Percentiles rank a stretch among this genome's conserved stretches.
Conservation (phyloP, 768 basidiomycete genomes). For the Collybia sordida region DNA sequence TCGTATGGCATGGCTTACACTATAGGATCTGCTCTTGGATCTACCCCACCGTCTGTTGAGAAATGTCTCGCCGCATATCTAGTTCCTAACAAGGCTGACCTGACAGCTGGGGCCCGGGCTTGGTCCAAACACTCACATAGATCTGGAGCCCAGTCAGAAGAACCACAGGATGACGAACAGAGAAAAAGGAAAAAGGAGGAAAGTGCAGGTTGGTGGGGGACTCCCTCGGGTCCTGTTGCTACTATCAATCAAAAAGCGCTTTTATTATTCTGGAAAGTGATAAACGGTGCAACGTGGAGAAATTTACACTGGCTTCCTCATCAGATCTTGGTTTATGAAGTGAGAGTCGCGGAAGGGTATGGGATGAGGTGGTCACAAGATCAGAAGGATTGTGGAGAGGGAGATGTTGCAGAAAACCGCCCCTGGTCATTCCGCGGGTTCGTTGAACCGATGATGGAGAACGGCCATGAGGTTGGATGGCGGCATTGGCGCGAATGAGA, state of each 20-base stretch:
- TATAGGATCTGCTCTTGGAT: slow-evolving; percentile 54
- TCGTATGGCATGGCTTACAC: slow-evolving; percentile 58
- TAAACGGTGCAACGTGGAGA: slow-evolving; percentile 53
- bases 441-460: slow-evolving; percentile 68
- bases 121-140: slow-evolving; percentile 69
- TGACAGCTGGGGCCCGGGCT: slow-evolving; percentile 61
- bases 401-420: slow-evolving; percentile 6
- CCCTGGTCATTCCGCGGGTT: slow-evolving; percentile 64
- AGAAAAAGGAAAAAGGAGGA: slow-evolving; percentile 12
- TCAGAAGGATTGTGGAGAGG: slow-evolving; percentile 18
- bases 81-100: slow-evolving; percentile 44
- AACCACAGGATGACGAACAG: slow-evolving; percentile 11
- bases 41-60: slow-evolving; percentile 45
- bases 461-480: slow-evolving; percentile 66
- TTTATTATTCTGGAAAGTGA: slow-evolving; percentile 51
- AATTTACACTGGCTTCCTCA: slow-evolving; percentile 71
- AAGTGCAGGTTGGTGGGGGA: slow-evolving; percentile 60
- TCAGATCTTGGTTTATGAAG: slow-evolving; percentile 60
- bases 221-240: slow-evolving; percentile 50
- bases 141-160: slow-evolving; percentile 28
- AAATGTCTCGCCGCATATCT: slow-evolving; percentile 54
- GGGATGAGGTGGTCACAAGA: slow-evolving; percentile 69
- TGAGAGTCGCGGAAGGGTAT: slow-evolving; percentile 58
- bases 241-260: slow-evolving; percentile 53
- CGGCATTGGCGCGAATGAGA: slow-evolving; percentile 31